Evolutionary conservation across 768 basidiomycete genomes (phyloP), one percentile per base, ranked within the genome.

Genomic region (Pleurotus platypus): DNA sequence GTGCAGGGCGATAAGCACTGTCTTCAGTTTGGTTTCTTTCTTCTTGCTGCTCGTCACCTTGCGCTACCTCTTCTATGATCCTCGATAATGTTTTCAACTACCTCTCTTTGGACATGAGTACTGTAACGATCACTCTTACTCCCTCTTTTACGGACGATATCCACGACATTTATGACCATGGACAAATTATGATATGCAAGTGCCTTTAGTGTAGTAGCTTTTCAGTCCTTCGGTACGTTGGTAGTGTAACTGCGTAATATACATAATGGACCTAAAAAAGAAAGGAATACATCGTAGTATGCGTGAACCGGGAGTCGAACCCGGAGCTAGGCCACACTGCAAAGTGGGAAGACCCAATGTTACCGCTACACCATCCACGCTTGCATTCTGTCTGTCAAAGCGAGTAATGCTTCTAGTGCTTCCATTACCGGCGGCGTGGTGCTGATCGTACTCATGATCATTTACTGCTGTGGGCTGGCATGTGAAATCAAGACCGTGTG

Each of bases 301-400:
- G 77, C 77, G 76, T 76, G 75, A 73, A 72, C 76, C 76, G 76
- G 76, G 78, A 79, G 74, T 79, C 78, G 78, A 79, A 79, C 78
- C 76, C 78, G 75, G 76, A 70, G 75, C 78, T 76, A 78, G 75
- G 76, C 76, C 78, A 69, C 38, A 40, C 46, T 58, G 22, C 8
- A 12, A 40, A 43, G 73, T 88, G 87, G 86, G 87, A 89, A 88
- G 85, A 86, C 84, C 83, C 84, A 86, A 89, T 87, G 87, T 88
- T 87, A 87, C 86, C 86, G 81, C 73, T 88, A 87, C 86, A 86
- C 86, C 83, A 87, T 73, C 74, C 75, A 75, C 74, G 73, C 74
- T 0, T n/a, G n/a, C 42, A 6, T 45, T 45, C 5, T 45, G 42
- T 45, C 30, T 9, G 30, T 35, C 30, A 4, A 35, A 35, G 8